These are phyloP conservation scores for Myriosclerotinia curreyana DNA, from an alignment of 2,329 filamentous ascomycete species.

Conservation along the genomic window DNA sequence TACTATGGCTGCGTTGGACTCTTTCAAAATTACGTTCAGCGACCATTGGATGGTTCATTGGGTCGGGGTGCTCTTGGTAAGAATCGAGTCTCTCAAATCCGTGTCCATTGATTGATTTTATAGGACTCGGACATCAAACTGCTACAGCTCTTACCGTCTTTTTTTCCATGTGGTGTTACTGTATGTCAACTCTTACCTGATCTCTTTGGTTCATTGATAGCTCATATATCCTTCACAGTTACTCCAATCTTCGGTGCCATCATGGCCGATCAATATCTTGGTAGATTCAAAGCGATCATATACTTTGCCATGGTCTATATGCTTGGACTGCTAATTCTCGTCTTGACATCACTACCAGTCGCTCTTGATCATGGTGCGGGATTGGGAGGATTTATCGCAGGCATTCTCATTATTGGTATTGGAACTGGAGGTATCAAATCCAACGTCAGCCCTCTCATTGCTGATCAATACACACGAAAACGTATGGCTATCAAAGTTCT, in stretches of 20 bases:
- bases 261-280: constrained; percentile 54
- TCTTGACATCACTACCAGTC: constrained; percentile 51
- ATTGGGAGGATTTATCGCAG: constrained; percentile 51
- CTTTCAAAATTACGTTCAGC: constrained; percentile 61
- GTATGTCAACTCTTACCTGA: constrained; percentile 33
- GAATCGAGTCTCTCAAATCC: not conserved
- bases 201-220: not conserved
- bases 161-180: constrained; percentile 52
- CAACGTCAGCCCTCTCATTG: constrained; percentile 62
- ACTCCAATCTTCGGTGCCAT: constrained; percentile 45
- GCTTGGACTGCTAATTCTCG: constrained; percentile 53
- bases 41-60: constrained; percentile 34
- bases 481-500: constrained; percentile 46
- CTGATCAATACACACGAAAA: constrained; percentile 52
- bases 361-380: constrained; percentile 44
- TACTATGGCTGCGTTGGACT: constrained; percentile 62
- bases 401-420: constrained; percentile 47
- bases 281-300: constrained; percentile 61
- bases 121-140: constrained; percentile 51
- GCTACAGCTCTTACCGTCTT: constrained; percentile 52
- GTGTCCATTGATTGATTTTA: not conserved
- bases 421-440: constrained; percentile 58
- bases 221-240: constrained; percentile 19
- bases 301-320: constrained; percentile 47
- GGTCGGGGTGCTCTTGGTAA: constrained; percentile 46